Conservation (phyloP, 495 filamentous ascomycete species). For the Acidiella bohemica region DNA sequence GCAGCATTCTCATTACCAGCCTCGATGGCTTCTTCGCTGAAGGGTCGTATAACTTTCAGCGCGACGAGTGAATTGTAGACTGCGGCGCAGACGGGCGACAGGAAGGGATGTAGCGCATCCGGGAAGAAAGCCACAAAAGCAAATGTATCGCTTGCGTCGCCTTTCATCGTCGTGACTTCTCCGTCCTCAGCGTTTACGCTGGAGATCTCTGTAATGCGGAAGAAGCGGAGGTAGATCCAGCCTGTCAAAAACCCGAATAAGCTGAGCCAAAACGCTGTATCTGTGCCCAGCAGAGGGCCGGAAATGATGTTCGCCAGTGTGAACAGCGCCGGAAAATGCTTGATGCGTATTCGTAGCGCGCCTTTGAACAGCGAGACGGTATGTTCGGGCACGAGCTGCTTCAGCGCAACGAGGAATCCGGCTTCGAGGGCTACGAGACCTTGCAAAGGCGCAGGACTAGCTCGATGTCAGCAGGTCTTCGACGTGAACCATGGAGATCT, state of each 20-base stretch:
- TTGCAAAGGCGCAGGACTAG: slow-evolving; percentile 62
- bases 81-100: slow-evolving; percentile 57
- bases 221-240: slow-evolving; percentile 96
- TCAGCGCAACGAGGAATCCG: slow-evolving; percentile 93
- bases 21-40: slow-evolving; percentile 71
- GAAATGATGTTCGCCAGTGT: slow-evolving; percentile 63
- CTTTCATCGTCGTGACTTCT: slow-evolving; percentile 45
- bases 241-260: slow-evolving; percentile 71
- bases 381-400: slow-evolving; percentile 93
- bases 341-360: slow-evolving; percentile 77
- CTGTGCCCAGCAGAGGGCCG: slow-evolving; percentile 68
- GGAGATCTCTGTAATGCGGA: slow-evolving; percentile 42
- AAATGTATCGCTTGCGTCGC: slow-evolving; percentile 92
- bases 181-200: slow-evolving; percentile 38
- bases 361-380: slow-evolving; percentile 89
- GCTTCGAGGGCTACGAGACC: slow-evolving; percentile 82
- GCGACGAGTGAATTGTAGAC: slow-evolving; percentile 63
- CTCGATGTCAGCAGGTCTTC: neutral
- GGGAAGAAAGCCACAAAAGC: slow-evolving; percentile 93
- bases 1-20: slow-evolving; percentile 61
- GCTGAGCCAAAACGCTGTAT: slow-evolving; percentile 67
- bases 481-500: neutral
- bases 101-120: slow-evolving; percentile 63
- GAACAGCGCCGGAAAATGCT: slow-evolving; percentile 86
- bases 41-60: slow-evolving; percentile 67